phyloP scores from a whole-genome alignment of 495 filamentous ascomycete species.

The Neurospora sp. region DNA sequence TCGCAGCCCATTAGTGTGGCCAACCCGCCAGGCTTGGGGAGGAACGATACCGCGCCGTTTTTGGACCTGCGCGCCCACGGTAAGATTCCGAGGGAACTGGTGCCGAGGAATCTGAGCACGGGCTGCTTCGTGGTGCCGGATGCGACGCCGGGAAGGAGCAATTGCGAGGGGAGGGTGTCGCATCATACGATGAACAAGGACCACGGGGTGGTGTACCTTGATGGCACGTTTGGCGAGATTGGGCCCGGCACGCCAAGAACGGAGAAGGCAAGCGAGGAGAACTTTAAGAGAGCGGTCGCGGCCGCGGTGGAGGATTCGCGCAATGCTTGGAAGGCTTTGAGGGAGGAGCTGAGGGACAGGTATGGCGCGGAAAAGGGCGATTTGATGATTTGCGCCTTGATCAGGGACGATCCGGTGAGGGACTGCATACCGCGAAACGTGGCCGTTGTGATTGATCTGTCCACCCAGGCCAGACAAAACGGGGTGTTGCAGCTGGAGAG shows the following conservation, averaged over 20 bases:
- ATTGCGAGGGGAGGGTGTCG: slow-evolving; percentile 14
- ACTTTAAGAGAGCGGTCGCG: slow-evolving; percentile 13
- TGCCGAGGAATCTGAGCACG: slow-evolving; percentile 17
- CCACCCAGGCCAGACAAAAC: not conserved
- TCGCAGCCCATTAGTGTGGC: slow-evolving; percentile 10
- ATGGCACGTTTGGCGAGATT: slow-evolving; percentile 13
- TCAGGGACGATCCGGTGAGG: slow-evolving; percentile 17
- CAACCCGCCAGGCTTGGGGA: slow-evolving; percentile 16
- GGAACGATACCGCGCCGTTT: slow-evolving; percentile 15
- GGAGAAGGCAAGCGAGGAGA: slow-evolving; percentile 3
- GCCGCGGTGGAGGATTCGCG: slow-evolving; percentile 13
- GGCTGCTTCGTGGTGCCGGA: slow-evolving; percentile 18
- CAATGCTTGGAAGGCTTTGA: slow-evolving; percentile 9
- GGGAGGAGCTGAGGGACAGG: slow-evolving; percentile 4
- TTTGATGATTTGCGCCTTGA: slow-evolving; percentile 18
- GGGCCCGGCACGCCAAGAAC: slow-evolving; percentile 8
- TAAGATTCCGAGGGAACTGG: slow-evolving; percentile 8
- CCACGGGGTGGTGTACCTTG: slow-evolving; percentile 15
- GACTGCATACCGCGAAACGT: slow-evolving; percentile 7
- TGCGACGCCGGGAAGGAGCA: slow-evolving; percentile 6
- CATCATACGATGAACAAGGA: slow-evolving; percentile 18
- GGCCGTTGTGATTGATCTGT: not conserved
- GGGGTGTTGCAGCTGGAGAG: not conserved
- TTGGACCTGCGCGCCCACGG: slow-evolving; percentile 12
- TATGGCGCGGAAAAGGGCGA: slow-evolving; percentile 13